Evolutionary conservation across 2,329 filamentous ascomycete genomes (phyloP), one percentile per base, ranked within the genome.

Genomic region (Beauveria medogensis): DNA sequence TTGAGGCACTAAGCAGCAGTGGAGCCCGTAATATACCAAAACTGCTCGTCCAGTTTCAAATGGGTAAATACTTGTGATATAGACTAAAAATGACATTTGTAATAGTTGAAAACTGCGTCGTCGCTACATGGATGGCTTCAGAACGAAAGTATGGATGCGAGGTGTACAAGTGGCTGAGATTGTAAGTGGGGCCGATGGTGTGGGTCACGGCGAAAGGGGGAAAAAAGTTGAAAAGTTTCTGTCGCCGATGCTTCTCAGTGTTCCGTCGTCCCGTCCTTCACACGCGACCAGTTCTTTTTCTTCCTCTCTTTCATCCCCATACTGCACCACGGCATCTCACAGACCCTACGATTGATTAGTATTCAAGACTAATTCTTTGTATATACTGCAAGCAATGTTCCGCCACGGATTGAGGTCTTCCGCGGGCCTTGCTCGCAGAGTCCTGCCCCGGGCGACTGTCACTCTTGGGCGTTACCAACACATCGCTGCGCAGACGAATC

Each of bases 401-500:
- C 65, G 65, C 18, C 65, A 63, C 47, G 72, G 73, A 63, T 66
- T 77, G 54, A 70, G 74, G 64, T 74, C 74, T 64, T 77, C 74
- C 67, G 73, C 72, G 67, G 67, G 67, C 63, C 66, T 74, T 66
- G 72, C 73, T 62, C 69, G 70, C 66, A 67, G 66, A 58, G 67
- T 70, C 56, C 64, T 69, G 30, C 66, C 72, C 53, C 55, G 66
- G 70, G 48, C 63, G 68, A 40, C 54, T 72, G 63, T 65, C 68
- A 60, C 73, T 68, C 63, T 70, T 66, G 62, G 69, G 65, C 64
- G 64, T 43, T 55, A 61, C 40, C 53, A 56, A 46, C 53, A 55
- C n/a, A 55, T 55, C 28, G 22, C 30, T 14, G 48, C 40, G 46
- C 47, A 52, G 41, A 18, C 60, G 18, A 30, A 53, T 64, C 26